These are phyloP conservation scores for Gnaphalium uliginosum DNA, from an alignment of 129 eudicot genomes.

Conservation along the genomic window DNA sequence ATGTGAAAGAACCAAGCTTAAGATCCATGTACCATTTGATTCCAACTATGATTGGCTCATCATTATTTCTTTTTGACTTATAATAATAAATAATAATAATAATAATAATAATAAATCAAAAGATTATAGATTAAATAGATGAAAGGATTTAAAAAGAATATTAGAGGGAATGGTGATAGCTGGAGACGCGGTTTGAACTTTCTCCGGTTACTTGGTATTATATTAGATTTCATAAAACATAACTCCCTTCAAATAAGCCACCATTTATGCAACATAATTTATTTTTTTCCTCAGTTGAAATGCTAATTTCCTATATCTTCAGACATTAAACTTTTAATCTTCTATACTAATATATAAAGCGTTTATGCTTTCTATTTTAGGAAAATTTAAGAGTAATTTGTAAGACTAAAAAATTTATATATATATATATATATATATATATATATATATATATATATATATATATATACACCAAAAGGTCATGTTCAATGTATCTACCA, in stretches of 20 bases:
- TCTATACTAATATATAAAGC: too few species aligned
- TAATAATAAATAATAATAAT: too few species aligned
- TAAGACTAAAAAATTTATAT: too few species aligned
- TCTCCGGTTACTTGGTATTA: constrained; percentile 9
- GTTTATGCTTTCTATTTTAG: too few species aligned
- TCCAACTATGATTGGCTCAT: neutral
- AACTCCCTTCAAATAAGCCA: constrained; percentile 36
- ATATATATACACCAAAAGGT: too few species aligned
- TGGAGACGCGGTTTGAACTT: constrained; percentile 40
- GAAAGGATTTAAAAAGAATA: neutral
- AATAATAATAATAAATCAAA: neutral
- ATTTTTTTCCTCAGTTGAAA: neutral
- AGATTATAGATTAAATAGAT: neutral
- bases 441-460: too few species aligned
- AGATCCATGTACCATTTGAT: neutral
- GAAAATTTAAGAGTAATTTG: too few species aligned
- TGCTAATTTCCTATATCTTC: too few species aligned
- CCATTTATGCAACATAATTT: constrained; percentile 9
- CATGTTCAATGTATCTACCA: too few species aligned
- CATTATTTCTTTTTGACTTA: neutral
- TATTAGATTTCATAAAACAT: constrained; percentile 8
- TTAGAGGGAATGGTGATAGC: constrained; percentile 20
- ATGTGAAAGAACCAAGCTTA: neutral
- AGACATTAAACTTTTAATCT: neutral
- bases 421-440: too few species aligned